Conservation (phyloP, 495 filamentous ascomycete genomes). For the Glonium stellatum region DNA sequence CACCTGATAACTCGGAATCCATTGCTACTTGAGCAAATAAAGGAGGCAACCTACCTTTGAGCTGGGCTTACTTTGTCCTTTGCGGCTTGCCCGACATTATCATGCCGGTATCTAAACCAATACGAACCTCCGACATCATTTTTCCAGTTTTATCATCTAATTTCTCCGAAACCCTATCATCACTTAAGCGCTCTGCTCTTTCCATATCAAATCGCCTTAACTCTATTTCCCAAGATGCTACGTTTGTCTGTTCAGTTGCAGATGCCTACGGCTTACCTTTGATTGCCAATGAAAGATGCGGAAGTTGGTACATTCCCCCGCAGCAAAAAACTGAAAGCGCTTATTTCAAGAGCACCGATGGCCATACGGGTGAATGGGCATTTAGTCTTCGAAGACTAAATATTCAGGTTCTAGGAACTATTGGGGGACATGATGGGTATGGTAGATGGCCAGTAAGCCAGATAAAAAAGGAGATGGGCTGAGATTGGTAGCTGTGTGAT, state of each 20-base stretch:
- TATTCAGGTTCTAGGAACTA: constrained; percentile 62
- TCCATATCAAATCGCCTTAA: constrained; percentile 71
- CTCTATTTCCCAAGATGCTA: constrained; percentile 39
- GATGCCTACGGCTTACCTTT: constrained; percentile 56
- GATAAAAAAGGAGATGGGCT: background rate
- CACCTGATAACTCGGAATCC: no score
- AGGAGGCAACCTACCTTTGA: no score
- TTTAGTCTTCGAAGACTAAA: constrained; percentile 83
- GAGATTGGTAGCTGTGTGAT: constrained; percentile 63
- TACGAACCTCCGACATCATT: constrained; percentile 30
- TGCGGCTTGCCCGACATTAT: background rate
- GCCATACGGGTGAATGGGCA: constrained; percentile 80
- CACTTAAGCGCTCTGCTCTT: constrained; percentile 65
- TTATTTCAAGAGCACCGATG: constrained; percentile 98
- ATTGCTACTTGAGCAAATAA: no score
- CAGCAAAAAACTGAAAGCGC: constrained; percentile 58
- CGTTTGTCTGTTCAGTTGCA: constrained; percentile 32
- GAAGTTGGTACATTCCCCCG: constrained; percentile 88
- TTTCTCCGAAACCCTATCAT: constrained; percentile 39
- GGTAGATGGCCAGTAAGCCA: constrained; percentile 25
- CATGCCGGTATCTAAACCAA: constrained; percentile 7
- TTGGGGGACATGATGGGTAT: constrained; percentile 58
- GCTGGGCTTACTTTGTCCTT: no score
- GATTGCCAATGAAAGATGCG: constrained; percentile 89
- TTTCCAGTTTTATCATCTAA: constrained; percentile 26